Base-by-base conservation (phyloP, 345 rosid species). In the Cardamine occulta region DNA sequence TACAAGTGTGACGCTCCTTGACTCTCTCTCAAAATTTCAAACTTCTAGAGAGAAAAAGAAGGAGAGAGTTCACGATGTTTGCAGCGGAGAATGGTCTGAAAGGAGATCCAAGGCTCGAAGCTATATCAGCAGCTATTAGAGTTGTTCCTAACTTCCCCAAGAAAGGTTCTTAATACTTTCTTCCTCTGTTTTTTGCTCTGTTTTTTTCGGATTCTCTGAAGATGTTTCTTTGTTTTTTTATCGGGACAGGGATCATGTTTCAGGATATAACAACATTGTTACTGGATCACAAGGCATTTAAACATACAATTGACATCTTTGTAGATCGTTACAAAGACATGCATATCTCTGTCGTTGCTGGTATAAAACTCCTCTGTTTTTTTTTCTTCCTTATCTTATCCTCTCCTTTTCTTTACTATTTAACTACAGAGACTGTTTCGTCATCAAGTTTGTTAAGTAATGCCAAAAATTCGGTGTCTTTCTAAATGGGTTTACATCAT, bases 201-300 rank as follows among this genome's bases (percentile, higher is more conserved):
- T 54, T 8, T 7, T 13, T 4, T 26, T 6, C 0, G 14, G 10
- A 21, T 42, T 63, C 11, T 76, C 49, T 61, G 15, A 68, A 32
- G 5, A n/a, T n/a, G 28, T 32, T 60, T 63, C 14, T 24, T 70
- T 70, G 17, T 26, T 26, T 11, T 32, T 26, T 35, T 14, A 28
- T 23, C 9, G 17, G 26, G 58, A 42, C 58, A 90, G 97, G 96
- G 29, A 92, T 90, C 8, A 88, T 88, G 97, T 92, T 92, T 77
- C 94, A 88, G 54, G 97, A 92, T 73, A 86, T 92, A 63, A 88
- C 97, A 4, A 88, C 96, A 11, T 80, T 90, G 75, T 70, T 92
- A n/a, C 80, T 90, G 66, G 88, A 92, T 83, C 91, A 84, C 62
- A 84, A 83, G 74, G 93, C 92, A 5, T 90, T 92, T 79, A 90